A percentile compares a stretch with the other conserved stretches of the same genome.
phyloP scores from a whole-genome alignment of 805 yeast species.

The Candida arabinofermentans region DNA sequence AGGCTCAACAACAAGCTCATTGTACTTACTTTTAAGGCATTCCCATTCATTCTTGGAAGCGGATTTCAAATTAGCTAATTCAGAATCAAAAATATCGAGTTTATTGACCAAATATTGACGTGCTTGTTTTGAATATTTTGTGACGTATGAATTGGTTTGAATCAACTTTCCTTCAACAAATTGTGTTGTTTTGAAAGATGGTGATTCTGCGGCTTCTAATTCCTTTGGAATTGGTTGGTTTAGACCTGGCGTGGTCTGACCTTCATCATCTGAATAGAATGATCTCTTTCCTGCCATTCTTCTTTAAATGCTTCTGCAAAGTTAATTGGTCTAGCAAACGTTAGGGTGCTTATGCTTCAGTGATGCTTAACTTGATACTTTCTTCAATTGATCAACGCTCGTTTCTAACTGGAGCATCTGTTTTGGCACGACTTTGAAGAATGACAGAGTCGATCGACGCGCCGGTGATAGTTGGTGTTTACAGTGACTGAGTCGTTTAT shows the following conservation, averaged over 20 bases:
- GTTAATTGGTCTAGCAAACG: no score
- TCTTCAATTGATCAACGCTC: not conserved
- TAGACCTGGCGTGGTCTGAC: slow-evolving; percentile 46
- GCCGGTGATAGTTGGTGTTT: no score
- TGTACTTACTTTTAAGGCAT: slow-evolving; percentile 29
- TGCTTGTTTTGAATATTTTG: slow-evolving; percentile 36
- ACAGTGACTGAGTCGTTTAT: no score
- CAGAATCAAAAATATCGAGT: slow-evolving; percentile 37
- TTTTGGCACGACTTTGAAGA: not conserved
- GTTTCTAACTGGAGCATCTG: not conserved
- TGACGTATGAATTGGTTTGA: slow-evolving; percentile 44
- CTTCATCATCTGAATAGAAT: slow-evolving; percentile 53
- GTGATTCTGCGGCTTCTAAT: slow-evolving; percentile 36
- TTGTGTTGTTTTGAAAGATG: slow-evolving; percentile 32
- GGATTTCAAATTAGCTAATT: slow-evolving; percentile 41
- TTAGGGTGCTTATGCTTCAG: no score
- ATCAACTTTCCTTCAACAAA: slow-evolving; percentile 53
- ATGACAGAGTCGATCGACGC: not conserved
- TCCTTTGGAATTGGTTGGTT: slow-evolving; percentile 35
- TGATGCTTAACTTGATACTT: not conserved
- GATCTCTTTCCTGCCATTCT: slow-evolving; percentile 29
- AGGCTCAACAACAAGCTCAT: slow-evolving; percentile 44
- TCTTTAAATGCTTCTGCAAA: no score
- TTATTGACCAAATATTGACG: slow-evolving; percentile 38
- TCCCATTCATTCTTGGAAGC: slow-evolving; percentile 43